phyloP scores from a whole-genome alignment of 2,329 filamentous ascomycete species.

The Ilyonectria sp. region DNA sequence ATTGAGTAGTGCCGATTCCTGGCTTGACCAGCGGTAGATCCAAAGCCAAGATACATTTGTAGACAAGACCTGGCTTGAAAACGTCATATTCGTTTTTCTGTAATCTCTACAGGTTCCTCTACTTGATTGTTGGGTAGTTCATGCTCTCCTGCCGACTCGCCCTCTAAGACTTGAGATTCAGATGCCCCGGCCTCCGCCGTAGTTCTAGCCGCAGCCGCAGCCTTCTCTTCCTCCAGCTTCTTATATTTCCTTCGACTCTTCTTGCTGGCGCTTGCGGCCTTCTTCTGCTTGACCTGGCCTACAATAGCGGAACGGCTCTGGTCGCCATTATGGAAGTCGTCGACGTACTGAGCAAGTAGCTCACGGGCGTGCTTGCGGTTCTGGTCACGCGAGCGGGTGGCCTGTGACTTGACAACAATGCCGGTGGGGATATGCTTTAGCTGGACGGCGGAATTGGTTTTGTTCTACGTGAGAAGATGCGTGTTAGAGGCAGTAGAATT shows the following conservation, averaged over 20 bases:
- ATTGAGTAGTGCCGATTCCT: conserved; percentile 8
- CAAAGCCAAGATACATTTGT: neutral
- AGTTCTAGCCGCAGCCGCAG: conserved; percentile 22
- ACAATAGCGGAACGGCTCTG: conserved; percentile 77
- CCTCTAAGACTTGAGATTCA: neutral
- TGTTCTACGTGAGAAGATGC: conserved; percentile 74
- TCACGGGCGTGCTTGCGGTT: conserved; percentile 89
- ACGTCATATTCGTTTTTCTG: conserved; percentile 24
- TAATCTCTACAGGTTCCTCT: neutral
- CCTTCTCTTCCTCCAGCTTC: conserved; percentile 68
- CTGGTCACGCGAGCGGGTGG: conserved; percentile 86
- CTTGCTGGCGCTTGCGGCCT: conserved; percentile 83
- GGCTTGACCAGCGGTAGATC: neutral
- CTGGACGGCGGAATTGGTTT: conserved; percentile 96
- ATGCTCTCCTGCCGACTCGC: neutral
- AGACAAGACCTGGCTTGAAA: neutral
- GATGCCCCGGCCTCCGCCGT: neutral
- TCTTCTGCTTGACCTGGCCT: conserved; percentile 74
- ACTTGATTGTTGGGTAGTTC: neutral
- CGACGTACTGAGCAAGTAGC: conserved; percentile 81
- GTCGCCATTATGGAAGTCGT: conserved; percentile 80
- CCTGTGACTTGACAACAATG: conserved; percentile 94
- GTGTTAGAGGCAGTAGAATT: conserved; percentile 19
- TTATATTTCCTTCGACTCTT: conserved; percentile 88
- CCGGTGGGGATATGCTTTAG: conserved; percentile 92